These are phyloP conservation scores for Phytophthora kernoviae DNA, from an alignment of 352 stramenopile species.

Conservation along the genomic window DNA sequence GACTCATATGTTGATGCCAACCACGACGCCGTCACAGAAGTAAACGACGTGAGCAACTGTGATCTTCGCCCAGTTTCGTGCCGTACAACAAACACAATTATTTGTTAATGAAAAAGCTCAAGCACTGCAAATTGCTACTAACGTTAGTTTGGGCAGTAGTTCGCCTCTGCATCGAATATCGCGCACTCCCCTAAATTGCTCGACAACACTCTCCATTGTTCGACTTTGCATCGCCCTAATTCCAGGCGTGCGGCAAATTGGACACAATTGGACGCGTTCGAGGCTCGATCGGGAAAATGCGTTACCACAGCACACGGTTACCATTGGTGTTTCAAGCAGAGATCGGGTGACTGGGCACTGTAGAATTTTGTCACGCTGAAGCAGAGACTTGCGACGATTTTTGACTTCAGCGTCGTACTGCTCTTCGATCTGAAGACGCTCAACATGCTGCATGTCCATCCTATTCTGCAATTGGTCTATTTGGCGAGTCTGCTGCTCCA, in stretches of 20 bases:
- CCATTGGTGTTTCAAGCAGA: not conserved
- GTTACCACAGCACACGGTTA: constrained; percentile 1
- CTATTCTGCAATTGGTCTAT: not conserved
- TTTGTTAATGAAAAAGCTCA: no score
- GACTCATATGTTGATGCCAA: no score
- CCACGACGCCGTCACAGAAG: no score
- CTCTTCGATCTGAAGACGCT: not conserved
- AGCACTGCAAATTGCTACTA: no score
- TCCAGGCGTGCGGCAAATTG: not conserved
- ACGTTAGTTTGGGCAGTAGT: no score
- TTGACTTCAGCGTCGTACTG: not conserved
- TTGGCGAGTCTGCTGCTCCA: constrained; percentile 1
- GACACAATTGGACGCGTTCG: not conserved
- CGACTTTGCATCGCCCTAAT: not conserved
- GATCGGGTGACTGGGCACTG: not conserved
- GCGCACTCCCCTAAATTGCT: not conserved
- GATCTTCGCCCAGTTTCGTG: no score
- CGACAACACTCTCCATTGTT: not conserved
- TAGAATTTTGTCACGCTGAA: not conserved
- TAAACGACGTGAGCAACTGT: no score
- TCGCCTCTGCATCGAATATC: not conserved
- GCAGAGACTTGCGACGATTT: not conserved
- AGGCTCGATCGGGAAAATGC: constrained; percentile 1
- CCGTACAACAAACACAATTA: no score
- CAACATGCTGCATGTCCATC: not conserved